A percentile compares a stretch with the other conserved stretches of the same genome.
Evolutionary conservation across 2,329 filamentous ascomycete genomes (phyloP).

Genomic region (Aspergillus fumigatiaffinis): DNA sequence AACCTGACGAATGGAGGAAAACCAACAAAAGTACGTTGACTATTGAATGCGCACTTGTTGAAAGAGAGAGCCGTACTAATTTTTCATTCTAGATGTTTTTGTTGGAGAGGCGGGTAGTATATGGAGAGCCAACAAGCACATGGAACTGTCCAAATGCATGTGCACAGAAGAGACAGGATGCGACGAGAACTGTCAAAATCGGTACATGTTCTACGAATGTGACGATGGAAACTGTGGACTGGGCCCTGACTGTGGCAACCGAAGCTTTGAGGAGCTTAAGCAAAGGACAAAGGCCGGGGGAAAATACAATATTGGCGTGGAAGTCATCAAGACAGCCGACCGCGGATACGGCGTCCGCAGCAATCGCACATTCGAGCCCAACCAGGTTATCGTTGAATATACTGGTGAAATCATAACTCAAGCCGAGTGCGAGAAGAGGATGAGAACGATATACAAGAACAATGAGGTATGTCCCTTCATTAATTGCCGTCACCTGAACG

Average conservation of each 20-base stretch:
- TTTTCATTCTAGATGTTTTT: slow-evolving; percentile 67
- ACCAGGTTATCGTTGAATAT: slow-evolving; percentile 98
- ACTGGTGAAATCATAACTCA: slow-evolving; percentile 97
- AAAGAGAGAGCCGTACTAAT: slow-evolving; percentile 26
- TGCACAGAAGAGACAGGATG: slow-evolving; percentile 77
- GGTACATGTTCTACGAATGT: slow-evolving; percentile 97
- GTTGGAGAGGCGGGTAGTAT: slow-evolving; percentile 75
- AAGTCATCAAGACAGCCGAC: slow-evolving; percentile 86
- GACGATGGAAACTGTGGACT: slow-evolving; percentile 84
- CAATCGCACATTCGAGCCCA: slow-evolving; percentile 78
- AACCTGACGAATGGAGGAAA: slow-evolving; percentile 89
- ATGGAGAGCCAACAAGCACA: slow-evolving; percentile 75
- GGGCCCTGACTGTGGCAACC: slow-evolving; percentile 76
- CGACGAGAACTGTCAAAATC: slow-evolving; percentile 85
- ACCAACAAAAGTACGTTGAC: slow-evolving; percentile 75
- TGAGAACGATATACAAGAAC: slow-evolving; percentile 90
- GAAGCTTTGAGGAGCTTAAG: slow-evolving; percentile 77
- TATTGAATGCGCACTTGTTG: not conserved
- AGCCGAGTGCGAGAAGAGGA: slow-evolving; percentile 84
- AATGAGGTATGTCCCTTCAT: slow-evolving; percentile 65
- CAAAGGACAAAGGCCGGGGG: slow-evolving; percentile 72
- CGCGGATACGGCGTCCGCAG: slow-evolving; percentile 88
- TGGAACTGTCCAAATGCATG: slow-evolving; percentile 73
- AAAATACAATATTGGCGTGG: slow-evolving; percentile 87
- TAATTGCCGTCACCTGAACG: not conserved